Conservation (phyloP, 345 rosid genomes). For the Trapa bicornis region DNA sequence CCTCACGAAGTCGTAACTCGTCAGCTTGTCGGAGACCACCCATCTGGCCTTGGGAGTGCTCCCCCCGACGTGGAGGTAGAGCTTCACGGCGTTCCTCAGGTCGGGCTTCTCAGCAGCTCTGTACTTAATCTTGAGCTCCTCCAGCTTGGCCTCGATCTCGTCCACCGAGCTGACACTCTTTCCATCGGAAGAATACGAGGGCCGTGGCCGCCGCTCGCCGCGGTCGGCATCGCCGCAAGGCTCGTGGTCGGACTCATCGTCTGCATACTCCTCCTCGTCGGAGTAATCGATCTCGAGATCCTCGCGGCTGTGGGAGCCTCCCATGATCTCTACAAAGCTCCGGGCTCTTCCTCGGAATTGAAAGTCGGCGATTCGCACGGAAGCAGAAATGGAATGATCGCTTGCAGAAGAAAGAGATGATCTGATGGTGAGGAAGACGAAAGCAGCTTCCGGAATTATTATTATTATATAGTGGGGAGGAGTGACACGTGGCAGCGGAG, state of each 20-base stretch:
- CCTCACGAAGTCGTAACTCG: constrained; percentile 43
- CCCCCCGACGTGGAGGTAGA: constrained; percentile 73
- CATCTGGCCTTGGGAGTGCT: constrained; percentile 79
- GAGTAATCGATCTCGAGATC: constrained; percentile 38
- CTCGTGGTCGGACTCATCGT: constrained; percentile 18
- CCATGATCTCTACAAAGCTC: constrained; percentile 22
- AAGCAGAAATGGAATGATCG: neutral
- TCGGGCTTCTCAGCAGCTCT: constrained; percentile 15
- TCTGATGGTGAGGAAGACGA: neutral
- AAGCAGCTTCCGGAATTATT: neutral
- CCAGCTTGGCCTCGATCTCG: constrained; percentile 50
- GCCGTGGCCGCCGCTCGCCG: constrained; percentile 10
- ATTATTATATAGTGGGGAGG: neutral
- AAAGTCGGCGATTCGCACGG: neutral
- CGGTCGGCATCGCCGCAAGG: constrained; percentile 26
- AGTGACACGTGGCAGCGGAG: neutral
- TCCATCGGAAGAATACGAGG: constrained; percentile 24
- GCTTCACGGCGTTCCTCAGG: constrained; percentile 52
- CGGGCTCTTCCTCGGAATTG: constrained; percentile 3
- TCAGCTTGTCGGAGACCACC: constrained; percentile 46
- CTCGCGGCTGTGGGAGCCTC: constrained; percentile 62
- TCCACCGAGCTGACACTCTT: constrained; percentile 18
- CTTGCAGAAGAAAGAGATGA: neutral
- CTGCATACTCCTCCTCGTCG: constrained; percentile 35
- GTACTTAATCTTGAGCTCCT: constrained; percentile 50